Conservation (phyloP, 306 rosid genomes). For the Rosa rugosa region DNA sequence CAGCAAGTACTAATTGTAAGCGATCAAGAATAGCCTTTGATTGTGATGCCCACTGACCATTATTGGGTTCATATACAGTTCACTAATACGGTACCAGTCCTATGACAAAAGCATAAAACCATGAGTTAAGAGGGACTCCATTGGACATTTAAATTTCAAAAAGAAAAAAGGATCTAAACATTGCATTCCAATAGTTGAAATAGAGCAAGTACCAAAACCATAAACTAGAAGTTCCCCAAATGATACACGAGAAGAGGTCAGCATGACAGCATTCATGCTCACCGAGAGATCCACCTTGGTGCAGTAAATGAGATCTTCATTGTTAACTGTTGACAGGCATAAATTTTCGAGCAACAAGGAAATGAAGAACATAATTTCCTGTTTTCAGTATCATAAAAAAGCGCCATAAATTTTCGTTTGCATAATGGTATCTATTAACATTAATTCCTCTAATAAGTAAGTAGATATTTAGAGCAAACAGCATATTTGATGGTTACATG, state of each 20-base stretch:
- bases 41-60: slow-evolving; percentile 37
- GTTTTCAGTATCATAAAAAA: slow-evolving; percentile 14
- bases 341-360: slow-evolving; percentile 35
- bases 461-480: background rate
- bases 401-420: background rate
- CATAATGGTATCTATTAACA: background rate
- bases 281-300: slow-evolving; percentile 26
- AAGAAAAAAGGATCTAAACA: background rate
- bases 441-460: background rate
- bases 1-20: slow-evolving; percentile 32
- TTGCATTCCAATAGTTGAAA: background rate
- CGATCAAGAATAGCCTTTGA: slow-evolving; percentile 38
- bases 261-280: background rate
- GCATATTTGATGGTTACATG: slow-evolving; percentile 15
- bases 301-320: slow-evolving; percentile 40
- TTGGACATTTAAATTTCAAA: slow-evolving; percentile 14
- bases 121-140: slow-evolving; percentile 1
- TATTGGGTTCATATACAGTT: slow-evolving; percentile 23
- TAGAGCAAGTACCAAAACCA: slow-evolving; percentile 3
- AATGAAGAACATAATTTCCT: slow-evolving; percentile 38
- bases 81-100: slow-evolving; percentile 36
- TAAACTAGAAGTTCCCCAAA: background rate
- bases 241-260: background rate
- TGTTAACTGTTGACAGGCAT: slow-evolving; percentile 28
- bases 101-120: slow-evolving; percentile 14